phyloP scores from a whole-genome alignment of 2,329 filamentous ascomycete species.

The Pestalotiopsis sp. region DNA sequence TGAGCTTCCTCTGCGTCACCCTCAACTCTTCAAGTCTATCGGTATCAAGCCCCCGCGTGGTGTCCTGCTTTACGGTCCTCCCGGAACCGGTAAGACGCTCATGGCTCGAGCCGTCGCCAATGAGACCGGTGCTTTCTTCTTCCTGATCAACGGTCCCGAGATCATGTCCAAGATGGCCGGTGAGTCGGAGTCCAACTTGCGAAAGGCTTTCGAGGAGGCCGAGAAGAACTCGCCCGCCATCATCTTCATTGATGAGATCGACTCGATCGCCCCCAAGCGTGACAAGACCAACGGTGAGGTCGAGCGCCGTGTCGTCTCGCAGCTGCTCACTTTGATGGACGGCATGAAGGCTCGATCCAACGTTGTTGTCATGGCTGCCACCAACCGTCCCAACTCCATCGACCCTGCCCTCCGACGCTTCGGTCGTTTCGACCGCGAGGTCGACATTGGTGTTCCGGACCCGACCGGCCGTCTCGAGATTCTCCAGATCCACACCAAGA shows the following conservation, averaged over 20 bases:
- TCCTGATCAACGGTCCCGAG: conserved; percentile 98
- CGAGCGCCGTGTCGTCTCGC: conserved; percentile 96
- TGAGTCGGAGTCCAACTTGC: conserved; percentile 96
- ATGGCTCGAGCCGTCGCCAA: conserved; percentile 99
- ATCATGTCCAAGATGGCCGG: conserved; percentile 99
- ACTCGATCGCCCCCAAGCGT: conserved; percentile 98
- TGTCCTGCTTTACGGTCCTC: conserved; percentile 94
- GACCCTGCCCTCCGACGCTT: conserved; percentile 97
- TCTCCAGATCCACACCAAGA: conserved; percentile 99
- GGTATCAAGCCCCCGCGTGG: conserved; percentile 99
- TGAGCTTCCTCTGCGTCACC: conserved; percentile 93
- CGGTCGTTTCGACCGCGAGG: conserved; percentile 97
- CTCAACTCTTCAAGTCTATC: conserved; percentile 99
- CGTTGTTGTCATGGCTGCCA: conserved; percentile 98
- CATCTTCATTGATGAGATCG: conserved; percentile 99
- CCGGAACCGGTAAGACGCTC: conserved; percentile 98
- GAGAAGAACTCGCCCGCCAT: conserved; percentile 99
- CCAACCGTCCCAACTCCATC: conserved; percentile 98
- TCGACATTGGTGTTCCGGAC: conserved; percentile 97
- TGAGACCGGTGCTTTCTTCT: conserved; percentile 98
- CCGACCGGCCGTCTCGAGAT: conserved; percentile 98
- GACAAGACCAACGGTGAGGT: conserved; percentile 99
- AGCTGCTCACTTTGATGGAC: conserved; percentile 95
- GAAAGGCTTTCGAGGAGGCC: conserved; percentile 99
- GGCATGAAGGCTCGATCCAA: conserved; percentile 99